phyloP scores from a whole-genome alignment of 805 yeast genomes.

The Candida bentonensis region DNA sequence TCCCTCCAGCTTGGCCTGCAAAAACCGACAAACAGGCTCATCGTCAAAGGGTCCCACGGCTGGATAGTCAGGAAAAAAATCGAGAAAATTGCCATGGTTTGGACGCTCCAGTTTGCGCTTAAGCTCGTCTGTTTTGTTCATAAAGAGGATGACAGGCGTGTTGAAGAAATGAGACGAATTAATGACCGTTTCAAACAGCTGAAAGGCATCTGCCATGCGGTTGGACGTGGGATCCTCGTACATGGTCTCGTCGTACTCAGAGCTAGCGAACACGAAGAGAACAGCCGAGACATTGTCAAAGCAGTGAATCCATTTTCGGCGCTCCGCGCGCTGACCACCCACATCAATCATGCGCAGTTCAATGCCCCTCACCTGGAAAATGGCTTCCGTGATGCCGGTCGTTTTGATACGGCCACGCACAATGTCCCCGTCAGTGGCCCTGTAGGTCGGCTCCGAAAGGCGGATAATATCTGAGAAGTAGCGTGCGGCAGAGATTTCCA shows the following conservation, averaged over 20 bases:
- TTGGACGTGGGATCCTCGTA: constrained; percentile 84
- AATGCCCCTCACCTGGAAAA: constrained; percentile 48
- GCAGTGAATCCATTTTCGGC: constrained; percentile 95
- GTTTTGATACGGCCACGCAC: constrained; percentile 86
- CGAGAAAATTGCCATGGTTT: constrained; percentile 35
- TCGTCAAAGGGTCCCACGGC: constrained; percentile 34
- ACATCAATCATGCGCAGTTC: constrained; percentile 79
- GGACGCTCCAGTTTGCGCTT: constrained; percentile 51
- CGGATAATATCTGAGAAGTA: constrained; percentile 62
- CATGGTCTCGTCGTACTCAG: constrained; percentile 84
- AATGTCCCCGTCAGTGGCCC: constrained; percentile 71
- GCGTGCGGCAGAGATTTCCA: constrained; percentile 71
- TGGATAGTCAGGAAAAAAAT: constrained; percentile 58
- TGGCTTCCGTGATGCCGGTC: constrained; percentile 85
- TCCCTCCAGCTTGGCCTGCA: constrained; percentile 51
- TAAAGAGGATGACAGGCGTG: constrained; percentile 78
- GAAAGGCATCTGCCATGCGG: constrained; percentile 80
- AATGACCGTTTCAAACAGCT: constrained; percentile 68
- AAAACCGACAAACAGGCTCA: constrained; percentile 54
- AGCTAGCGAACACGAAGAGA: constrained; percentile 73
- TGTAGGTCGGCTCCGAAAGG: constrained; percentile 49
- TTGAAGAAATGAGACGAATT: constrained; percentile 74
- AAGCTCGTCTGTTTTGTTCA: constrained; percentile 79
- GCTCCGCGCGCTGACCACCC: constrained; percentile 93
- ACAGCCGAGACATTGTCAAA: constrained; percentile 85